These are phyloP conservation scores for Trichomonascaceae sp. DNA, from an alignment of 1,139 yeast genomes.

Conservation along the genomic window DNA sequence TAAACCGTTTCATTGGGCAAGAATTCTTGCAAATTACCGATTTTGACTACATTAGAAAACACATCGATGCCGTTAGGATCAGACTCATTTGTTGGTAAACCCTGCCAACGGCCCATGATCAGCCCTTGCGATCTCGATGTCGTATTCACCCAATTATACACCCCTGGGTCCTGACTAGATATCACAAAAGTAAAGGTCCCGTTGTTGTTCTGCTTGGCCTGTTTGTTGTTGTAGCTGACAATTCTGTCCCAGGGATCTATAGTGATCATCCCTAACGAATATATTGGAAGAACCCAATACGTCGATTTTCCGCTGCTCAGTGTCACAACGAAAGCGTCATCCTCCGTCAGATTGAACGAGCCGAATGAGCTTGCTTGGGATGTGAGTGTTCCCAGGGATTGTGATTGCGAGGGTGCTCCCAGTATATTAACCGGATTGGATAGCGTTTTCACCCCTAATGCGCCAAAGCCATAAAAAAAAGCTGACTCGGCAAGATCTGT, in stretches of 20 bases:
- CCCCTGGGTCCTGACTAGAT: not conserved
- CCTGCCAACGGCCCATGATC: not conserved
- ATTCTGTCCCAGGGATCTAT: not conserved
- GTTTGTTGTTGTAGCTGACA: not conserved
- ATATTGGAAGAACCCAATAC: not conserved
- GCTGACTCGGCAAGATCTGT: not conserved
- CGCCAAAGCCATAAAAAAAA: not conserved
- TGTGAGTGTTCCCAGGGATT: not conserved
- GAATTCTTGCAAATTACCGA: not conserved
- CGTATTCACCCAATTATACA: not conserved
- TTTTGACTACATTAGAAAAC: not conserved
- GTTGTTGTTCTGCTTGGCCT: not conserved
- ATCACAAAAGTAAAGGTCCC: not conserved
- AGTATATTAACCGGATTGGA: not conserved
- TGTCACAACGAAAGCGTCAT: not conserved
- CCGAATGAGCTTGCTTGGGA: not conserved
- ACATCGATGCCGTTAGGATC: not conserved
- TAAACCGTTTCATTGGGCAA: not conserved
- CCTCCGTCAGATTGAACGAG: not conserved
- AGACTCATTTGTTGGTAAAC: not conserved
- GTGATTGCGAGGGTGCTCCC: not conserved
- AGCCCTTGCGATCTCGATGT: not conserved
- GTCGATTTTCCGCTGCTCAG: not conserved
- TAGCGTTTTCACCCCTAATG: not conserved
- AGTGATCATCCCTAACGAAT: not conserved